phyloP scores from a whole-genome alignment of 1,284 basidiomycete genomes.

The Cystobasidiaceae sp. region DNA sequence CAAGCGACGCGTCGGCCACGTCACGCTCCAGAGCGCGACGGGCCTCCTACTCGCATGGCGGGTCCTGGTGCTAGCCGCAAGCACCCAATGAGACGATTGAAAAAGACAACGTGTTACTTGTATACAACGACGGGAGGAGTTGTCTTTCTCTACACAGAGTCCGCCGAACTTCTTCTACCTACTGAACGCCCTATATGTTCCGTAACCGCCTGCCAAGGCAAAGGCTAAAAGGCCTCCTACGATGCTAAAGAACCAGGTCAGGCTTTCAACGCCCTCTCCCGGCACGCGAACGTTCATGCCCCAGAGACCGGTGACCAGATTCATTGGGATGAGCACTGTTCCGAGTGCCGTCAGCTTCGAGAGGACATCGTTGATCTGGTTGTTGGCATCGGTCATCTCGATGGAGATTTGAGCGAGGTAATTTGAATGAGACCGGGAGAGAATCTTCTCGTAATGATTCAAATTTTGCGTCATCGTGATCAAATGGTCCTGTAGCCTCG shows the following conservation, averaged over 20 bases:
- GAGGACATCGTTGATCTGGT: slow-evolving; percentile 98
- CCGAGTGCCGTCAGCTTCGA: slow-evolving; percentile 97
- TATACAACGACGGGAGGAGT: too few species aligned
- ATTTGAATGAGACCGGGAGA: slow-evolving; percentile 98
- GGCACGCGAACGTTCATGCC: slow-evolving; percentile 56
- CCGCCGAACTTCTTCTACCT: too few species aligned
- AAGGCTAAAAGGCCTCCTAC: slow-evolving; percentile 70
- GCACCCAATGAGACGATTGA: too few species aligned
- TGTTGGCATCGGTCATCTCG: slow-evolving; percentile 96
- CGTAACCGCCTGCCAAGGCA: slow-evolving; percentile 72
- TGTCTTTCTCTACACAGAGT: too few species aligned
- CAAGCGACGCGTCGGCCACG: too few species aligned
- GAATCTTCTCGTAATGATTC: slow-evolving; percentile 98
- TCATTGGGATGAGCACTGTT: slow-evolving; percentile 76
- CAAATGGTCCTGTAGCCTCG: slow-evolving; percentile 76
- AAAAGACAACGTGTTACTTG: too few species aligned
- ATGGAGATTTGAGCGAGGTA: slow-evolving; percentile 97
- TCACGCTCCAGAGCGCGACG: too few species aligned
- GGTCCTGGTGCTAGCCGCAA: too few species aligned
- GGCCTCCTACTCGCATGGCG: too few species aligned
- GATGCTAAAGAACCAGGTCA: slow-evolving; percentile 76
- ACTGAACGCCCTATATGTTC: slow-evolving; percentile 55
- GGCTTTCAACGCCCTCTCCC: slow-evolving; percentile 58
- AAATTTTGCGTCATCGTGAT: slow-evolving; percentile 99
- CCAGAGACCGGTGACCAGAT: slow-evolving; percentile 69